Percentiles rank a stretch among this genome's conserved stretches.
Evolutionary conservation across 352 stramenopile species (phyloP).

Genomic region (Globisporangium emineosum): DNA sequence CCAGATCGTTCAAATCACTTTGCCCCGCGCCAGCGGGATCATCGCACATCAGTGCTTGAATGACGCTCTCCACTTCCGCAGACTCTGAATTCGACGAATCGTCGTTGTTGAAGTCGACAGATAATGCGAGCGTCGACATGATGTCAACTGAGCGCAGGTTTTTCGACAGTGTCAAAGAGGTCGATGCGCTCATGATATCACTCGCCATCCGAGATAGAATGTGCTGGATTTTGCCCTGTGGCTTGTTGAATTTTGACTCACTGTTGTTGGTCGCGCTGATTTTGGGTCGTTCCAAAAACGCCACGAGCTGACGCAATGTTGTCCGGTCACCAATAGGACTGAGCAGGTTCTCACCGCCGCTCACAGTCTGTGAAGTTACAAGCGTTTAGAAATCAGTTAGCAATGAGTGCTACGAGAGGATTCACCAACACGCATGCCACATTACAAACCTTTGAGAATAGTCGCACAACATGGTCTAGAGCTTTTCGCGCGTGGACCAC

Average conservation of each 20-base stretch:
- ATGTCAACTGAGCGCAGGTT: slow-evolving; percentile 56
- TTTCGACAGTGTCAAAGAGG: slow-evolving; percentile 35
- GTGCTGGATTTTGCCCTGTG: slow-evolving; percentile 45
- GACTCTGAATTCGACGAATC: not conserved
- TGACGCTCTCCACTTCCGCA: slow-evolving; percentile 18
- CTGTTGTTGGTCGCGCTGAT: slow-evolving; percentile 3
- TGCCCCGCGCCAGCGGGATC: not conserved
- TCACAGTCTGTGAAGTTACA: slow-evolving; percentile 16
- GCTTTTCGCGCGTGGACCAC: slow-evolving; percentile 65
- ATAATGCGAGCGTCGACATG: slow-evolving; percentile 46
- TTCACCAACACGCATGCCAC: not conserved
- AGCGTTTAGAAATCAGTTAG: slow-evolving; percentile 5
- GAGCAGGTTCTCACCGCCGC: slow-evolving; percentile 39
- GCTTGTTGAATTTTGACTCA: slow-evolving; percentile 22
- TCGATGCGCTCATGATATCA: slow-evolving; percentile 40
- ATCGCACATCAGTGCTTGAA: slow-evolving; percentile 28
- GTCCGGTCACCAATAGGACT: slow-evolving; percentile 56
- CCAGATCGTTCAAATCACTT: slow-evolving; percentile 3
- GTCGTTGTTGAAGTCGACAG: slow-evolving; percentile 37
- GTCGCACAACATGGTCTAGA: slow-evolving; percentile 63
- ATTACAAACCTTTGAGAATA: slow-evolving; percentile 40
- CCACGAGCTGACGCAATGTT: slow-evolving; percentile 69
- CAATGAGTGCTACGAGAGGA: not conserved
- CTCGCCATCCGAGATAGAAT: slow-evolving; percentile 55
- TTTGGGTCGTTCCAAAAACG: slow-evolving; percentile 30